Percentiles rank a stretch among this genome's conserved stretches.
phyloP scores from a whole-genome alignment of 2,329 filamentous ascomycete species.

The Sclerotinia nivalis region DNA sequence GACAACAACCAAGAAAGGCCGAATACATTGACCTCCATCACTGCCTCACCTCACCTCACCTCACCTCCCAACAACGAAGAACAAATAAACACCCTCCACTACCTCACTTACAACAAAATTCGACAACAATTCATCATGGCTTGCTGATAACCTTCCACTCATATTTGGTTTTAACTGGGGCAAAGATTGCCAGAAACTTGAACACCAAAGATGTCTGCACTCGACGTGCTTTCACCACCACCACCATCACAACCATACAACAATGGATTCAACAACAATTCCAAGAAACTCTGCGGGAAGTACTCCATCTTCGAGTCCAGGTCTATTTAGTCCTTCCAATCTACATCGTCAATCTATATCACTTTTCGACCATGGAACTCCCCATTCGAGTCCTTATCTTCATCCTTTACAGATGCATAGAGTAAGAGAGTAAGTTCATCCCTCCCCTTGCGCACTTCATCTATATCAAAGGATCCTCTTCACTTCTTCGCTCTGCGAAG shows the following conservation, averaged over 20 bases:
- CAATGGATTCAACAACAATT: slow-evolving; percentile 38
- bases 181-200: slow-evolving; percentile 19
- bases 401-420: slow-evolving; percentile 72
- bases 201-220: slow-evolving; percentile 29
- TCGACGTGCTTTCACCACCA: slow-evolving; percentile 24
- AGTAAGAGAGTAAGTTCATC: slow-evolving; percentile 69
- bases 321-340: slow-evolving; percentile 58
- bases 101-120: neutral
- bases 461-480: neutral
- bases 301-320: slow-evolving; percentile 62
- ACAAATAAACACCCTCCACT: slow-evolving; percentile 11
- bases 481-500: neutral
- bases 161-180: slow-evolving; percentile 2
- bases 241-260: slow-evolving; percentile 28
- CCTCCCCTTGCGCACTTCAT: neutral
- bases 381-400: slow-evolving; percentile 59
- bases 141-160: neutral
- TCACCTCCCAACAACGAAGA: neutral
- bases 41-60: slow-evolving; percentile 1
- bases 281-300: slow-evolving; percentile 46
- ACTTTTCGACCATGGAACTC: slow-evolving; percentile 52
- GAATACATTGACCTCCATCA: slow-evolving; percentile 14
- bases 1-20: slow-evolving; percentile 4
- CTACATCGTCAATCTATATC: slow-evolving; percentile 42
- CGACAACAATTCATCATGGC: slow-evolving; percentile 1